These are phyloP conservation scores for Rhododendron simsii DNA, from an alignment of 148 eudicot genomes.

Conservation along the genomic window DNA sequence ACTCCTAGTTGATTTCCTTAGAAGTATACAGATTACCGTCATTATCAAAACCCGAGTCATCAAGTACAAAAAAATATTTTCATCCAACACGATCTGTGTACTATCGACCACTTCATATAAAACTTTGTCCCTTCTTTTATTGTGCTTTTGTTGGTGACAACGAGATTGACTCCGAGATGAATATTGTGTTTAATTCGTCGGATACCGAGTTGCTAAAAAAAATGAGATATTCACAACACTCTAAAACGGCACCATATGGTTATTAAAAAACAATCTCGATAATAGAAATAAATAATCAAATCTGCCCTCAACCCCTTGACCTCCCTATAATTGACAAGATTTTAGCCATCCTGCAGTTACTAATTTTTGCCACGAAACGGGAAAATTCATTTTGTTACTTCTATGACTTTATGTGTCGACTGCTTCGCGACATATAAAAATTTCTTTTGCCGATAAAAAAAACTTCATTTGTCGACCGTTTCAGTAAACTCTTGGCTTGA, in stretches of 20 bases:
- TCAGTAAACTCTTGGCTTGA: background rate
- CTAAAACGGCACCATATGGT: background rate
- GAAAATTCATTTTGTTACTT: too few relatives aligned
- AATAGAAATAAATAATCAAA: background rate
- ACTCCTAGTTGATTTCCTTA: background rate
- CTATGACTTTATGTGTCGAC: too few relatives aligned
- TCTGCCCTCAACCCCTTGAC: background rate
- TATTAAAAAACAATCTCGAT: background rate
- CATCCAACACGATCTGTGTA: too few relatives aligned
- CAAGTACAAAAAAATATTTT: too few relatives aligned
- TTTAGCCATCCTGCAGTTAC: background rate
- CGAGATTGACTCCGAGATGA: background rate
- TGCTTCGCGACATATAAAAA: too few relatives aligned
- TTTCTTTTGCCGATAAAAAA: too few relatives aligned
- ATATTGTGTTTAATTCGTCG: background rate
- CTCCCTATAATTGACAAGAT: background rate
- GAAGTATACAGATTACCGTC: background rate
- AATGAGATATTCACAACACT: background rate
- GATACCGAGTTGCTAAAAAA: too few relatives aligned
- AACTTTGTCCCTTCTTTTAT: background rate
- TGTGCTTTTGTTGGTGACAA: background rate
- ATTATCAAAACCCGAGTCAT: too few relatives aligned
- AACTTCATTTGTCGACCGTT: too few relatives aligned
- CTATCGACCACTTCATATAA: too few relatives aligned
- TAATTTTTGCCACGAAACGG: background rate